These are phyloP conservation scores for Emergomyces orientalis DNA, from an alignment of 2,329 filamentous ascomycete species.

Conservation along the genomic window DNA sequence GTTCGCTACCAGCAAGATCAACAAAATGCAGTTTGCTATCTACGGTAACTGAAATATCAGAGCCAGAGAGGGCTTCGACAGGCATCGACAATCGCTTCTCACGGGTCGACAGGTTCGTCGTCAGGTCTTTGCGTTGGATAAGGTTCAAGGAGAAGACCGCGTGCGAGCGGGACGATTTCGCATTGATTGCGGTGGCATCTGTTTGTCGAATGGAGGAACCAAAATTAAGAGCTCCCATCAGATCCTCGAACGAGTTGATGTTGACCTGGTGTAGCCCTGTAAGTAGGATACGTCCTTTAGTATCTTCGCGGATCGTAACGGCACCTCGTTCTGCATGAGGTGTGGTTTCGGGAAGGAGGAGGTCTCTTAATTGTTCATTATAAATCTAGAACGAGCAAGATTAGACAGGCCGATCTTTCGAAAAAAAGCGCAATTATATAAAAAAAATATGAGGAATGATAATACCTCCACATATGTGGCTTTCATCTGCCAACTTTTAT, in stretches of 20 bases:
- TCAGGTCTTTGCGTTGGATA: slow-evolving; percentile 62
- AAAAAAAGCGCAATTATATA: not conserved
- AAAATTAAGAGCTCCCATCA: slow-evolving; percentile 80
- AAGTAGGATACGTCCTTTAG: slow-evolving; percentile 86
- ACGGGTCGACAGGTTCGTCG: slow-evolving; percentile 40
- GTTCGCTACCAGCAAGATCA: slow-evolving; percentile 91
- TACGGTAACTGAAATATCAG: slow-evolving; percentile 62
- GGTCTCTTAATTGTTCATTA: slow-evolving; percentile 88
- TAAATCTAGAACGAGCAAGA: slow-evolving; percentile 58
- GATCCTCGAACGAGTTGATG: slow-evolving; percentile 83
- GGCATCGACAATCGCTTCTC: slow-evolving; percentile 87
- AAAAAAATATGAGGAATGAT: not conserved
- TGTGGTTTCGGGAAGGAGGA: slow-evolving; percentile 68
- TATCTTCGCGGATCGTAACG: slow-evolving; percentile 90
- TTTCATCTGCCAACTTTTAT: slow-evolving; percentile 82
- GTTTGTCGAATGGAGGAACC: slow-evolving; percentile 93
- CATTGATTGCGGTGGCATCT: slow-evolving; percentile 93
- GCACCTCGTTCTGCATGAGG: slow-evolving; percentile 59
- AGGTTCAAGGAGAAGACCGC: slow-evolving; percentile 95
- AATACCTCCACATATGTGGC: slow-evolving; percentile 74
- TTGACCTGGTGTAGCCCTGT: slow-evolving; percentile 81
- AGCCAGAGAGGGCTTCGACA: slow-evolving; percentile 62
- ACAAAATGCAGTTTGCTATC: slow-evolving; percentile 99
- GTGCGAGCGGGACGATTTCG: slow-evolving; percentile 93
- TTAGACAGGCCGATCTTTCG: slow-evolving; percentile 8